Conservation (phyloP, 768 basidiomycete species). For the Trametes cingulata region DNA sequence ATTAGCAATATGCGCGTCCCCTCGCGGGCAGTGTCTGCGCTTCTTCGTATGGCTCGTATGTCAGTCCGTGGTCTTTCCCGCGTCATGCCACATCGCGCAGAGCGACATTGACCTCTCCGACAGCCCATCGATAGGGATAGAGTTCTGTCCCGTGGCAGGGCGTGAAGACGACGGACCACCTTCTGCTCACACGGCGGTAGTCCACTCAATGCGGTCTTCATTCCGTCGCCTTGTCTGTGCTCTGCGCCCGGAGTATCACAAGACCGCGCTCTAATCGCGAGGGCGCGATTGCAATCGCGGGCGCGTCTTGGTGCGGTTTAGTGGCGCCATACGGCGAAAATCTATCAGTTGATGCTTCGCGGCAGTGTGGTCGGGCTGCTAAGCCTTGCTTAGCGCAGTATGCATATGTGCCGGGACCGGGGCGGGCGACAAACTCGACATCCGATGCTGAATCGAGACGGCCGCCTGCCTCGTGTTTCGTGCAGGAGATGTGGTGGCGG, state of each 20-base stretch:
- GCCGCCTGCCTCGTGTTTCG: neutral
- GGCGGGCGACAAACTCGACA: neutral
- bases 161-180: neutral
- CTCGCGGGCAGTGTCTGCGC: neutral
- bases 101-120: slow-evolving; percentile 9
- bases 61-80: neutral
- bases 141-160: slow-evolving; percentile 19
- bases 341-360: slow-evolving; percentile 17
- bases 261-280: slow-evolving; percentile 12
- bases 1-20: slow-evolving; percentile 1
- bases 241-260: slow-evolving; percentile 11
- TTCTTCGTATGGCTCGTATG: neutral
- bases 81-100: slow-evolving; percentile 2
- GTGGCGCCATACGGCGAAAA: slow-evolving; percentile 9
- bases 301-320: slow-evolving; percentile 4
- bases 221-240: neutral
- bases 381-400: neutral
- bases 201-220: slow-evolving; percentile 10
- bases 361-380: slow-evolving; percentile 1
- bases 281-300: slow-evolving; percentile 16
- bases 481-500: too few species aligned
- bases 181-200: slow-evolving; percentile 14
- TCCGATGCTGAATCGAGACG: neutral
- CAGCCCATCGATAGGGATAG: slow-evolving; percentile 18
- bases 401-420: neutral